A percentile compares a stretch with the other conserved stretches of the same genome.
Evolutionary conservation across 768 basidiomycete species (phyloP).

Genomic region (Calocybe gangraenosa): DNA sequence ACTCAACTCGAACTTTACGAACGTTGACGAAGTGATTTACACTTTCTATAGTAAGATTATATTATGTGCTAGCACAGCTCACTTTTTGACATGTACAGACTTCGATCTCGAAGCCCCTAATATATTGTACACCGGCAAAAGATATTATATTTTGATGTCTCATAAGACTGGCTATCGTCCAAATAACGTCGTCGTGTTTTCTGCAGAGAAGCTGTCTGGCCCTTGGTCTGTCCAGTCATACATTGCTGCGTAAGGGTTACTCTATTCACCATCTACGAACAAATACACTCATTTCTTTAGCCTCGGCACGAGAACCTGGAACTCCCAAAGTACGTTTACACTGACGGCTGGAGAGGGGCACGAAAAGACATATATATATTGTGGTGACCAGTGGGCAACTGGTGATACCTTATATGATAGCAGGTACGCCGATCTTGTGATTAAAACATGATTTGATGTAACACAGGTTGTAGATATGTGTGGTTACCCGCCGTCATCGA

Average conservation of each 20-base stretch:
- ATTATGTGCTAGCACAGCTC: not conserved
- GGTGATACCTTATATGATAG: conserved; percentile 10
- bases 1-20: conserved; percentile 20
- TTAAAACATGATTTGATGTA: conserved; percentile 1
- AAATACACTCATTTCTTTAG: conserved; percentile 1
- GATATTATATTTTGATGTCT: conserved; percentile 25
- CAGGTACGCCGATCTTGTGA: conserved; percentile 4
- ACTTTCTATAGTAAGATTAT: conserved; percentile 18
- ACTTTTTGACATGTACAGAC: conserved; percentile 9
- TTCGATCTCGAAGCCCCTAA: conserved; percentile 22
- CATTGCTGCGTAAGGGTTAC: conserved; percentile 16
- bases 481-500: conserved; percentile 23
- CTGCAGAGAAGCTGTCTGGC: conserved; percentile 17
- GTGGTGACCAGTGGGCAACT: conserved; percentile 10
- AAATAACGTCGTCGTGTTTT: conserved; percentile 22
- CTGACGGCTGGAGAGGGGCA: conserved; percentile 8
- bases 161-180: conserved; percentile 25
- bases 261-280: not conserved
- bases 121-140: conserved; percentile 19
- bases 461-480: conserved; percentile 16
- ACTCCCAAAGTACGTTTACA: conserved; percentile 20
- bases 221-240: conserved; percentile 21
- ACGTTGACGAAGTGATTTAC: conserved; percentile 22
- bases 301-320: conserved; percentile 16
- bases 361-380: conserved; percentile 9